These are phyloP conservation scores for Microstegium vimineum DNA, from an alignment of 176 grass and related monocot species.

Conservation along the genomic window DNA sequence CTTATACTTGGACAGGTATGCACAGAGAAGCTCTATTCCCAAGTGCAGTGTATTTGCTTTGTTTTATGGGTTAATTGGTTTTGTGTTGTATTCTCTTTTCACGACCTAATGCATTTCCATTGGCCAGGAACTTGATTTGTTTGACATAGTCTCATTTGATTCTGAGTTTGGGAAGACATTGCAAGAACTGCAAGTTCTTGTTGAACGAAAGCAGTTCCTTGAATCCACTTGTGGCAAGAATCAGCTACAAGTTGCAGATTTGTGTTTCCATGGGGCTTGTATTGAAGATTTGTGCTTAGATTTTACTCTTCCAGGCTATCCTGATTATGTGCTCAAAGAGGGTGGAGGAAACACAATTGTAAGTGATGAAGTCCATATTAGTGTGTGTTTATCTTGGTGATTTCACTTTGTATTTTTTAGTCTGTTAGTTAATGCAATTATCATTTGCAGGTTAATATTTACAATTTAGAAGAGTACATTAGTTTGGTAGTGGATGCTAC, in stretches of 20 bases:
- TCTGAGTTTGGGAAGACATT: slow-evolving; percentile 74
- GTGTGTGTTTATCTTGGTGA: slow-evolving; percentile 7
- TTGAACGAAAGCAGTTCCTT: slow-evolving; percentile 56
- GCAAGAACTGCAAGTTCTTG: slow-evolving; percentile 77
- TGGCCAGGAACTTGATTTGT: slow-evolving; percentile 82
- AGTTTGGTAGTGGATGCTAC: slow-evolving; percentile 73
- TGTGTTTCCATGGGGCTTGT: slow-evolving; percentile 49
- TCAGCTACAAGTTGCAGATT: slow-evolving; percentile 42
- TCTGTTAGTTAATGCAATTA: slow-evolving; percentile 7
- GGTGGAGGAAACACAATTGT: slow-evolving; percentile 57
- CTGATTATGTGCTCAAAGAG: slow-evolving; percentile 79
- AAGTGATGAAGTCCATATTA: slow-evolving; percentile 20
- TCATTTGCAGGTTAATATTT: slow-evolving; percentile 57
- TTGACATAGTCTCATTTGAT: slow-evolving; percentile 84
- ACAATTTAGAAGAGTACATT: slow-evolving; percentile 86
- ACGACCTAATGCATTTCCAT: neutral
- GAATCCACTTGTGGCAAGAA: slow-evolving; percentile 38
- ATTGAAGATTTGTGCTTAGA: slow-evolving; percentile 76
- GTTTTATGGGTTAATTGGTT: neutral
- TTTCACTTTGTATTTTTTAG: neutral
- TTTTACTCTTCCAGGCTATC: slow-evolving; percentile 96
- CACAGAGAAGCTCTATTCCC: slow-evolving; percentile 2
- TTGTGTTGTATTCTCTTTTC: neutral
- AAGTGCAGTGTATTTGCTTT: neutral
- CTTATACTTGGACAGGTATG: slow-evolving; percentile 73